Evolutionary conservation across 169 alveolate genomes (phyloP).

Genomic region (Plasmodium sp.): DNA sequence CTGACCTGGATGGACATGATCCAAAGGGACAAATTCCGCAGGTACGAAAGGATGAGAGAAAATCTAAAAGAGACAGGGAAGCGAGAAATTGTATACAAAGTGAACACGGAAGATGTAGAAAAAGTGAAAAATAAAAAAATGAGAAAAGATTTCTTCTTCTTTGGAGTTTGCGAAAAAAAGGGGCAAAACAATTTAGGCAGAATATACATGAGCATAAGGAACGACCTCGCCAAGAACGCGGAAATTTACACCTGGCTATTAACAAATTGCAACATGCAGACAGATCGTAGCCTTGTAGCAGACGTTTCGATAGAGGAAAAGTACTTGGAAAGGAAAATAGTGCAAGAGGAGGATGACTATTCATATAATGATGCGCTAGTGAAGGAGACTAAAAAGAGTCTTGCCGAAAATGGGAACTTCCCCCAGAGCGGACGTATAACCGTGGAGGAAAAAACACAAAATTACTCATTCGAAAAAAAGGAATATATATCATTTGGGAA

Average conservation of each 20-base stretch:
- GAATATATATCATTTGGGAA: constrained; percentile 75
- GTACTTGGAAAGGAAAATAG: constrained; percentile 28
- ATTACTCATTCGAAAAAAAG: constrained; percentile 27
- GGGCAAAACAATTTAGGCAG: constrained; percentile 83
- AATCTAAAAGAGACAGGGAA: constrained; percentile 67
- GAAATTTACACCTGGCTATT: constrained; percentile 64
- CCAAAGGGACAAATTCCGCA: constrained; percentile 78
- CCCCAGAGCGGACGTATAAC: not conserved
- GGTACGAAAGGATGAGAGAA: constrained; percentile 74
- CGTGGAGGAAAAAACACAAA: constrained; percentile 41
- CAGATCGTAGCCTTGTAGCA: constrained; percentile 55
- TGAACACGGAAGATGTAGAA: constrained; percentile 61
- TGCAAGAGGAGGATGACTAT: not conserved
- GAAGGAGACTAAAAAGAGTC: constrained; percentile 22
- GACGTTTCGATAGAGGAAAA: constrained; percentile 49
- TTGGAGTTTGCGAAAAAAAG: constrained; percentile 76
- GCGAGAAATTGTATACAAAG: constrained; percentile 63
- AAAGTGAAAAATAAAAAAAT: constrained; percentile 68
- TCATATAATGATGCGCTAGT: not conserved
- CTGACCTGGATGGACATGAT: constrained; percentile 78
- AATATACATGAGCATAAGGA: constrained; percentile 77
- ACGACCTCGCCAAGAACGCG: constrained; percentile 65
- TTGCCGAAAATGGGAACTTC: not conserved
- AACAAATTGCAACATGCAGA: constrained; percentile 67
- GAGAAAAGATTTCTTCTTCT: constrained; percentile 73